A percentile compares a stretch with the other conserved stretches of the same genome.
These are phyloP conservation scores for Cyathus striatus DNA, from an alignment of 768 basidiomycete genomes.

Conservation along the genomic window DNA sequence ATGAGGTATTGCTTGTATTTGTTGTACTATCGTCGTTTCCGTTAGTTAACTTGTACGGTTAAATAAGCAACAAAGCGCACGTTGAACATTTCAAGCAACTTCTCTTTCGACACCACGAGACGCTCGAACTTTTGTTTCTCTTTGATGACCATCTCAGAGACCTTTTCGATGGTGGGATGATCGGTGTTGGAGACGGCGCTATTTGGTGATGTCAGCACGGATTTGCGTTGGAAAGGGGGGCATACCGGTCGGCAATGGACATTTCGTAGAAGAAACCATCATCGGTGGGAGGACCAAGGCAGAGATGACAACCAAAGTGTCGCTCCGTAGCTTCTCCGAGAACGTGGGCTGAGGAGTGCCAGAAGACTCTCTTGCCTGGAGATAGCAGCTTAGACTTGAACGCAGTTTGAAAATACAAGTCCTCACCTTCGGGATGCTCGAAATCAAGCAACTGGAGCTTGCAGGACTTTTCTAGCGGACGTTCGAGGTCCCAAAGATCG, in stretches of 20 bases:
- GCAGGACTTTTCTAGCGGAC: slow-evolving; percentile 85
- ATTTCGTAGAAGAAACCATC: slow-evolving; percentile 99
- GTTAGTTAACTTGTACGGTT: background rate
- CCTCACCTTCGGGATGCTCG: slow-evolving; percentile 79
- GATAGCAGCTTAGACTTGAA: background rate
- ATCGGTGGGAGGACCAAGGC: slow-evolving; percentile 94
- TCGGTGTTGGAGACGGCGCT: slow-evolving; percentile 79
- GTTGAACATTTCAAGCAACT: slow-evolving; percentile 93
- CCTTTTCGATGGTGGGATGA: slow-evolving; percentile 84
- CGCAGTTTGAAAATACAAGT: background rate
- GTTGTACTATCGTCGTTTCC: slow-evolving; percentile 69
- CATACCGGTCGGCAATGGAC: slow-evolving; percentile 78
- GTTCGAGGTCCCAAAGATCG: slow-evolving; percentile 88
- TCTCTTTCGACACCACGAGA: slow-evolving; percentile 88
- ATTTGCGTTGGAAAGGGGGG: background rate
- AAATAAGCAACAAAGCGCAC: slow-evolving; percentile 37
- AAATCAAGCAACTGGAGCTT: slow-evolving; percentile 87
- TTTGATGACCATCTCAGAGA: slow-evolving; percentile 85
- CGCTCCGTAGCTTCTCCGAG: slow-evolving; percentile 94
- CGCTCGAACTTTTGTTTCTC: slow-evolving; percentile 98
- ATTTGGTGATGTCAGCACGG: slow-evolving; percentile 6
- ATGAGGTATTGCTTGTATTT: slow-evolving; percentile 97
- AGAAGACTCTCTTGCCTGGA: slow-evolving; percentile 93
- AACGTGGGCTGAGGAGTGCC: slow-evolving; percentile 99
- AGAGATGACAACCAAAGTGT: slow-evolving; percentile 95